Percentiles rank a stretch among this genome's conserved stretches.
These are phyloP conservation scores for Acmispon strigosus DNA, from an alignment of 306 rosid species.

Conservation along the genomic window DNA sequence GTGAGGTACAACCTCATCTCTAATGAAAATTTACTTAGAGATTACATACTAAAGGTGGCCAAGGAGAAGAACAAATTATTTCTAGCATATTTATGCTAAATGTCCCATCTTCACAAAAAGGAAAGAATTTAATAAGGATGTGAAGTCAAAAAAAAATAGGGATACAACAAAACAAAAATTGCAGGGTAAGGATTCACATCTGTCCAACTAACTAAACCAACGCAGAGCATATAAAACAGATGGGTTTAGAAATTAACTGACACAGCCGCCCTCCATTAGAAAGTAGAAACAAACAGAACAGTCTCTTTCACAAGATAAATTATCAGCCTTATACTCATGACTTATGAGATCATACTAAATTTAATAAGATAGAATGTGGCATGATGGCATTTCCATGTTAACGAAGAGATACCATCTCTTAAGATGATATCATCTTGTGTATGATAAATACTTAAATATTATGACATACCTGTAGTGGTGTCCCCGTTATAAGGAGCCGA, in stretches of 20 bases:
- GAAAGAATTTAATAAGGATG: no score
- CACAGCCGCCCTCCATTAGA: no score
- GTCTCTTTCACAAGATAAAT: neutral
- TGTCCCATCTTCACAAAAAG: neutral
- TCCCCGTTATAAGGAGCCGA: conserved; percentile 94
- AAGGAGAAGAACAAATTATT: neutral
- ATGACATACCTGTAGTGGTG: conserved; percentile 84
- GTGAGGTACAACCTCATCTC: neutral
- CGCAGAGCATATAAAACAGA: no score
- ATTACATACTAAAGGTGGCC: neutral
- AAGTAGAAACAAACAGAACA: neutral
- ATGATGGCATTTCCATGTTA: neutral
- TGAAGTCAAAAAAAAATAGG: no score
- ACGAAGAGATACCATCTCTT: no score
- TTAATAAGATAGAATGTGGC: neutral
- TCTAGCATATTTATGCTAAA: neutral
- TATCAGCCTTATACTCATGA: neutral
- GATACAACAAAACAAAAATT: no score
- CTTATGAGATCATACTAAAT: neutral
- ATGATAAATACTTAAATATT: no score
- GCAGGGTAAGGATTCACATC: no score
- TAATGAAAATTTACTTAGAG: neutral
- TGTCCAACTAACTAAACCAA: no score
- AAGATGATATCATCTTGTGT: no score
- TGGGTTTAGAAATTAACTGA: no score